Percentiles rank a stretch among this genome's conserved stretches.
These are phyloP conservation scores for Xanthoceras sorbifolium DNA, from an alignment of 345 rosid genomes.

Conservation along the genomic window DNA sequence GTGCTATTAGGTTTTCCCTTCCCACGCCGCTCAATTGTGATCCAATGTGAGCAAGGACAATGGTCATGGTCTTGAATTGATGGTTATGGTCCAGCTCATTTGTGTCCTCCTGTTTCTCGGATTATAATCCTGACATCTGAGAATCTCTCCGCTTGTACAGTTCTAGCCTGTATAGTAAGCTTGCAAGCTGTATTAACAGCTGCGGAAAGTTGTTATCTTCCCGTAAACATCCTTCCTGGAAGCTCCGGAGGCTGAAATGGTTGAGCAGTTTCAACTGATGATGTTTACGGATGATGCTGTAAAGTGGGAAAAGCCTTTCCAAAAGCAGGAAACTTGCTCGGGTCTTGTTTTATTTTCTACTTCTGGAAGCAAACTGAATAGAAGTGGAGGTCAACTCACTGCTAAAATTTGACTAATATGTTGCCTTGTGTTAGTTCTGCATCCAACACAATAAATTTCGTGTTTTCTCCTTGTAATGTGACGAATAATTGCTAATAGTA, in stretches of 20 bases:
- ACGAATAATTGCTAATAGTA: not conserved
- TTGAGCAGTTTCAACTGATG: constrained; percentile 17
- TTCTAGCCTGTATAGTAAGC: constrained; percentile 19
- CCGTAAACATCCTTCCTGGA: not conserved
- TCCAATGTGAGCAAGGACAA: not conserved
- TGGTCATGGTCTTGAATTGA: constrained; percentile 3
- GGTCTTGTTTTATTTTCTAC: constrained; percentile 1
- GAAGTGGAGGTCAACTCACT: constrained; percentile 3
- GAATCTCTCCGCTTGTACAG: constrained; percentile 8
- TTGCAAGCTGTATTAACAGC: not conserved
- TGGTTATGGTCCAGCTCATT: not conserved
- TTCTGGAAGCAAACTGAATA: not conserved
- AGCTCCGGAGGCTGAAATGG: not conserved
- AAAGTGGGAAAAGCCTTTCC: constrained; percentile 7
- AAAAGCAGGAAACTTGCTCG: constrained; percentile 14
- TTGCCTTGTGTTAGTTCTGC: not conserved
- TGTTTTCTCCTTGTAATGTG: not conserved
- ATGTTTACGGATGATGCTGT: not conserved
- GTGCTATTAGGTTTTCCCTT: constrained; percentile 7
- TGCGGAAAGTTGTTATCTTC: not conserved
- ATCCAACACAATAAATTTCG: not conserved
- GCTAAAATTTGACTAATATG: not conserved
- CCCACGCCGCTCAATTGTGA: not conserved
- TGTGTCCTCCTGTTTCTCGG: constrained; percentile 9
- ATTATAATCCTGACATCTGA: constrained; percentile 12